phyloP scores from a whole-genome alignment of 1,139 yeast species.

The Eremothecium cymbalariae region DNA sequence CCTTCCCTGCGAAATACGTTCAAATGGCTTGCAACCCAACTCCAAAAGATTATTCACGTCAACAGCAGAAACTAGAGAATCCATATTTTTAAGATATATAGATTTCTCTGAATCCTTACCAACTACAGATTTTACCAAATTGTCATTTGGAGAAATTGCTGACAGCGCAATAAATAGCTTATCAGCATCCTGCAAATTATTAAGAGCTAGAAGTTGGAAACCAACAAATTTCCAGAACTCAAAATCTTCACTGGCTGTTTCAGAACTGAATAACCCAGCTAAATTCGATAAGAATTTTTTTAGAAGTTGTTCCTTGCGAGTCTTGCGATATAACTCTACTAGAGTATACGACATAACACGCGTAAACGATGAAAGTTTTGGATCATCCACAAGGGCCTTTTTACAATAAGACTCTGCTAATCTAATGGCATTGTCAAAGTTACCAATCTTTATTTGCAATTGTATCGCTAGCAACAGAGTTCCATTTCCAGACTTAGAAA shows the following conservation, averaged over 20 bases:
- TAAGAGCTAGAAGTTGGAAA: slow-evolving; percentile 36
- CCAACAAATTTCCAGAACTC: slow-evolving; percentile 43
- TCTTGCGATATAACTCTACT: slow-evolving; percentile 21
- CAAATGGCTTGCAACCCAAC: slow-evolving; percentile 36
- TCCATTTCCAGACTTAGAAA: too few species aligned
- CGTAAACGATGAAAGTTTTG: slow-evolving; percentile 4
- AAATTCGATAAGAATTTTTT: slow-evolving; percentile 15
- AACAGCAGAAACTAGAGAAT: slow-evolving; percentile 32
- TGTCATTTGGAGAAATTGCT: slow-evolving; percentile 4
- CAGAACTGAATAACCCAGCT: slow-evolving; percentile 5
- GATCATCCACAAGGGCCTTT: slow-evolving; percentile 8
- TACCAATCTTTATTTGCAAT: slow-evolving; percentile 21
- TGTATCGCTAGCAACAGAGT: slow-evolving; percentile 23
- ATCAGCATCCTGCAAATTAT: slow-evolving; percentile 31
- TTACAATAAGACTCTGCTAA: slow-evolving; percentile 23
- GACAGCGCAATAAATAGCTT: slow-evolving; percentile 17
- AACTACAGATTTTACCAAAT: slow-evolving; percentile 1
- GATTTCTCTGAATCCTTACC: neutral
- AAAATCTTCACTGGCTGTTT: slow-evolving; percentile 19
- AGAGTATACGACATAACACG: slow-evolving; percentile 19
- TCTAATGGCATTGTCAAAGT: slow-evolving; percentile 26
- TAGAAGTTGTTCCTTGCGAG: slow-evolving; percentile 21
- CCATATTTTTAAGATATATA: too few species aligned
- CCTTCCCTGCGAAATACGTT: slow-evolving; percentile 15
- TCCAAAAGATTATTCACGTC: slow-evolving; percentile 36